phyloP scores from a whole-genome alignment of 305 asterid genomes.

The Fraxinus velutina region DNA sequence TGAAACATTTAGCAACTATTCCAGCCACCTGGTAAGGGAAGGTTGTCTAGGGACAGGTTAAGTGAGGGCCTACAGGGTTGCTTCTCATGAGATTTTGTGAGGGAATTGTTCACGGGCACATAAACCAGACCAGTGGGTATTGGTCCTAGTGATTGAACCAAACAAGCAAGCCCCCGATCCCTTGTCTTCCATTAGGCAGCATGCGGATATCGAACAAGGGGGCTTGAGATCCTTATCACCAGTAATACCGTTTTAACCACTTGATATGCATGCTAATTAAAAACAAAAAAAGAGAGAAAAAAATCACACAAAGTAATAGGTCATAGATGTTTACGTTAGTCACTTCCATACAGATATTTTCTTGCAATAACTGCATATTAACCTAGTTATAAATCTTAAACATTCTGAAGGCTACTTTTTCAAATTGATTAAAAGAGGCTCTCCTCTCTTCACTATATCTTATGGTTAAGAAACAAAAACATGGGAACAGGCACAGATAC shows the following conservation, averaged over 20 bases:
- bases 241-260: neutral
- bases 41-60: neutral
- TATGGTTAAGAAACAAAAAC: neutral
- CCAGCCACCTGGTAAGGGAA: neutral
- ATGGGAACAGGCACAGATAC: neutral
- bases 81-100: neutral
- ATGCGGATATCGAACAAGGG: neutral
- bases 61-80: neutral
- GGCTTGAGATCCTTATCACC: neutral
- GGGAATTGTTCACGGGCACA: neutral
- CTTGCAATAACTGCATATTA: neutral
- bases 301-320: neutral
- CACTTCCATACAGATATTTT: neutral
- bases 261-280: neutral
- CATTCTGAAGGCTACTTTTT: neutral
- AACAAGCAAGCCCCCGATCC: neutral
- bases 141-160: neutral
- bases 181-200: neutral
- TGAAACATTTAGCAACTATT: neutral
- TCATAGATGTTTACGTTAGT: neutral
- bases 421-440: neutral
- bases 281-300: neutral
- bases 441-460: neutral
- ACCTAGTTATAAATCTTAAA: neutral
- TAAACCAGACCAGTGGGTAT: neutral